Conservation (phyloP, 148 eudicot genomes). For the Salicornia ramosissima region DNA sequence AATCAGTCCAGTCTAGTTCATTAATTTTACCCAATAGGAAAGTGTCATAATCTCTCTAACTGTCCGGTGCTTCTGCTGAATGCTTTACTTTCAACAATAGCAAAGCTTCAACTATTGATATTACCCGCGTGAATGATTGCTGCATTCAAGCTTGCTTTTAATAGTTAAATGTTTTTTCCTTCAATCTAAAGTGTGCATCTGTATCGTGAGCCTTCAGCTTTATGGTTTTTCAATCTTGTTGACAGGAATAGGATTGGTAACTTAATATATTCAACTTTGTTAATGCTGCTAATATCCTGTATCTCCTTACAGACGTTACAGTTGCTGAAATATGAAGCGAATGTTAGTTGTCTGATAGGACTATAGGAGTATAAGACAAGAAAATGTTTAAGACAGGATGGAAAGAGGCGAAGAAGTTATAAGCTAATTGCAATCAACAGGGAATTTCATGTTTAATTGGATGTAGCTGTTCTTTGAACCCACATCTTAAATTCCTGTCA, state of each 20-base stretch:
- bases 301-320: no score
- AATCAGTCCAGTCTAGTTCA: no score
- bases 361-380: not conserved
- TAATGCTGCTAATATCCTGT: no score
- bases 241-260: not conserved
- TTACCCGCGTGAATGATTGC: not conserved
- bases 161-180: not conserved
- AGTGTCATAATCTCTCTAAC: not conserved
- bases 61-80: not conserved
- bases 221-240: not conserved
- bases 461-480: not conserved
- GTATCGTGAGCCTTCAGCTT: not conserved
- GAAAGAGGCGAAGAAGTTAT: not conserved
- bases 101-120: not conserved
- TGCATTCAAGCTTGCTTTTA: not conserved
- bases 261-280: no score
- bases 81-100: not conserved
- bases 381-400: not conserved
- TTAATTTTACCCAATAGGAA: no score
- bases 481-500: not conserved
- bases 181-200: not conserved
- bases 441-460: not conserved
- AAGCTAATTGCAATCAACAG: not conserved
- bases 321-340: no score
- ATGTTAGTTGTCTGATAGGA: no score